Evolutionary conservation across 2,329 filamentous ascomycete genomes (phyloP), one percentile per base, ranked within the genome.

Genomic region (Fusarium sp.): DNA sequence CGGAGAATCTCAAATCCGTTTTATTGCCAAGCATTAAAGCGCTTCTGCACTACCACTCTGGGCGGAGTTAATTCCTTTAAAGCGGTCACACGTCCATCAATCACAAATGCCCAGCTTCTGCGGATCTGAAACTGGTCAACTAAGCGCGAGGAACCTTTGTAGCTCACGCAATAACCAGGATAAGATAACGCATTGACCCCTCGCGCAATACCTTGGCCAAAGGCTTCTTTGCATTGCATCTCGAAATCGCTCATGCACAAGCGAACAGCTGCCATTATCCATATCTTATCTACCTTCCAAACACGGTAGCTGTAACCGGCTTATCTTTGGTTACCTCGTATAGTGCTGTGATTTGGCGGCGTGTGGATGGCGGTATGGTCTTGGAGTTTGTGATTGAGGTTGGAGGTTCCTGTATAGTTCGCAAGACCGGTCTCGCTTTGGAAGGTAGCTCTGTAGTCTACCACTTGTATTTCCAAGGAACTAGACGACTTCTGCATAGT

Each of bases 281-380:
- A 45, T 37, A 61, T 61, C 24, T 47, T 44, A 44, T 61, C 32
- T 32, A 65, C 61, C 61, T 65, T 65, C 61, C 61, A 58, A 65
- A 65, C 30, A 51, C 10, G 63, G 61, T 16, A 58, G 4, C 22
- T 12, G 14, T 13, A 27, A 18, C 61, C 61, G 61, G 42, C 45
- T 63, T 65, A 65, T 65, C 60, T 57, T 24, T 30, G 13, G 24
- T 8, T 14, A 2, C 24, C 9, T n/a, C 18, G 24, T 40, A 16
- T 52, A 14, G 4, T 14, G 16, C 13, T 16, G 12, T 41, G n/a
- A 20, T 52, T 27, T 14, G 24, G 6, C 12, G 14, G 16, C 11
- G 18, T n/a, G 11, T 9, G 13, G 16, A 27, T n/a, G 24, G 6
- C 13, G 7, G 4, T 51, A 34, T n/a, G 30, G 20, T 6, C 30